Conservation (phyloP, 2,329 filamentous ascomycete species). For the Esteya vermicola region DNA sequence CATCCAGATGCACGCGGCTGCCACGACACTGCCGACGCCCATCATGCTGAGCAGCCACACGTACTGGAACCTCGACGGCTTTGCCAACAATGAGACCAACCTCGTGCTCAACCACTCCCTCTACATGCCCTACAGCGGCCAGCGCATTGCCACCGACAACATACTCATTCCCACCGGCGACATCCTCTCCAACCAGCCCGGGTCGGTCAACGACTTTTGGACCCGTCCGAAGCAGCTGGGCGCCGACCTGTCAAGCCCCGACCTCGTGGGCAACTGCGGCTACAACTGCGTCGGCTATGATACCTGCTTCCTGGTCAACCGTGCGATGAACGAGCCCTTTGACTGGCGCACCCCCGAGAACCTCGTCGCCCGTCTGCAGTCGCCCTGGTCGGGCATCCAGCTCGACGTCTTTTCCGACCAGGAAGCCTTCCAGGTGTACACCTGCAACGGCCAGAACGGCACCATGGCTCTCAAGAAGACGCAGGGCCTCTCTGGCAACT, state of each 20-base stretch:
- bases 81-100: conserved; percentile 55
- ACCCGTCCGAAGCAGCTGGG: conserved; percentile 68
- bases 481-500: conserved; percentile 46
- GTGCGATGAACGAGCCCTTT: conserved; percentile 41
- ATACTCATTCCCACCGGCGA: conserved; percentile 65
- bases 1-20: conserved; percentile 56
- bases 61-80: conserved; percentile 78
- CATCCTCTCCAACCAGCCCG: conserved; percentile 52
- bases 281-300: conserved; percentile 71
- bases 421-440: conserved; percentile 78
- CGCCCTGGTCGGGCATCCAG: conserved; percentile 67
- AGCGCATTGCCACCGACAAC: conserved; percentile 52
- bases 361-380: conserved; percentile 53
- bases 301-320: conserved; percentile 57
- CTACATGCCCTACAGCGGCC: conserved; percentile 57
- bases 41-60: conserved; percentile 66
- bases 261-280: conserved; percentile 62
- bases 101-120: conserved; percentile 57
- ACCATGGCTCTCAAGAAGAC: conserved; percentile 53
- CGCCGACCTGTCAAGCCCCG: conserved; percentile 44
- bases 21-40: conserved; percentile 62
- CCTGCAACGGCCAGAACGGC: conserved; percentile 65
- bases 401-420: conserved; percentile 74
- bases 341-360: conserved; percentile 45
- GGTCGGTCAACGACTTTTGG: conserved; percentile 72